phyloP scores from a whole-genome alignment of 139 green algal genomes.

The Edaphochlamys debaryana region DNA sequence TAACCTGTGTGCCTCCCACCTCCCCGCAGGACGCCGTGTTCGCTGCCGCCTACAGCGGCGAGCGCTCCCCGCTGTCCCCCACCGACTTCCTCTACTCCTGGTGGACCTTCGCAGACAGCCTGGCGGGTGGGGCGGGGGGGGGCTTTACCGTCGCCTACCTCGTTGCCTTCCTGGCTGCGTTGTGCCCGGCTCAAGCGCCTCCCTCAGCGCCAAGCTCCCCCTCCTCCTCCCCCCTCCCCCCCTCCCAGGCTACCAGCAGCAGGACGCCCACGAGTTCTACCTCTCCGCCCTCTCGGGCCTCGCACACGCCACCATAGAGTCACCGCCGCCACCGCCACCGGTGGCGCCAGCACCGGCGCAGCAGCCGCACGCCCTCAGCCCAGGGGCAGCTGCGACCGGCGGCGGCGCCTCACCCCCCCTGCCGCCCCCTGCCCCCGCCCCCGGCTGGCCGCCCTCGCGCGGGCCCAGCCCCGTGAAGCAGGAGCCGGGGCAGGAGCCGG shows the following conservation, averaged over 20 bases:
- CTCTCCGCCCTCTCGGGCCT: slow-evolving; percentile 75
- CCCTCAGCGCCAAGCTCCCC: no score
- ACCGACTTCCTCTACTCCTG: slow-evolving; percentile 79
- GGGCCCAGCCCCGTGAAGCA: no score
- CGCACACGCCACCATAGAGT: background rate
- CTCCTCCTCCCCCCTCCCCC: slow-evolving; percentile 26
- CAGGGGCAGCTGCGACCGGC: no score
- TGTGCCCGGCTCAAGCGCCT: no score
- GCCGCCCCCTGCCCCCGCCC: no score
- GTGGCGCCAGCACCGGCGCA: no score
- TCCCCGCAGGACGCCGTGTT: slow-evolving; percentile 73
- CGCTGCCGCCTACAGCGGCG: slow-evolving; percentile 66
- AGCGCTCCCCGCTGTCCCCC: slow-evolving; percentile 65
- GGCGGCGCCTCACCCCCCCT: no score
- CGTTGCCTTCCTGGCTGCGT: no score
- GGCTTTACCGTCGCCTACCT: no score
- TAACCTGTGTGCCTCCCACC: background rate
- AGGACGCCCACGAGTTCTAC: slow-evolving; percentile 96
- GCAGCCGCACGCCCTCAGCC: no score
- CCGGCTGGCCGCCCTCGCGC: no score
- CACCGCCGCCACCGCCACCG: background rate
- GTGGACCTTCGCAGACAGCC: slow-evolving; percentile 79
- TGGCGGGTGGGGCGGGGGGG: slow-evolving; percentile 54
- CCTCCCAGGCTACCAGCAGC: slow-evolving; percentile 72
- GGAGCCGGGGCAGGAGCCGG: no score